These are phyloP conservation scores for Fraxinus nigra DNA, from an alignment of 305 asterid species.

Conservation along the genomic window DNA sequence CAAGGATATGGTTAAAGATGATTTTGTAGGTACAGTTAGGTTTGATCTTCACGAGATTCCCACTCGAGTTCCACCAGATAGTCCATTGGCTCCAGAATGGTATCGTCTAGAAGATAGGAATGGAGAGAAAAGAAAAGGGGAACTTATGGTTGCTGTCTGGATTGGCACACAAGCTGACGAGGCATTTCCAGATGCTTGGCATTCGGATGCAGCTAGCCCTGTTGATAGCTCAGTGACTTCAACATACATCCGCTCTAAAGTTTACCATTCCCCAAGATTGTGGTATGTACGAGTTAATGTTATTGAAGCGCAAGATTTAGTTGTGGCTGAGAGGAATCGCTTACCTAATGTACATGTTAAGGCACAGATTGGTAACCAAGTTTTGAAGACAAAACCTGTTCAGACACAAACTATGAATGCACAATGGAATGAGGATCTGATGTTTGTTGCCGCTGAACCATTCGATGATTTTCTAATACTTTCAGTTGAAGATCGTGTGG, in stretches of 20 bases:
- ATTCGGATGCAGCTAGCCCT: conserved; percentile 57
- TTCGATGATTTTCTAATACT: conserved; percentile 73
- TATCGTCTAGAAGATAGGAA: conserved; percentile 67
- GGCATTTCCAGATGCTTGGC: conserved; percentile 95
- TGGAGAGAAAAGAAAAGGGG: conserved; percentile 65
- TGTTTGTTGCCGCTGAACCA: conserved; percentile 90
- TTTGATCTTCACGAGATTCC: conserved; percentile 77
- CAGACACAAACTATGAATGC: conserved; percentile 52
- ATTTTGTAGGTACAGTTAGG: conserved; percentile 60
- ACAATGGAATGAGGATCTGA: conserved; percentile 80
- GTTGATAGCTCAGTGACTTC: conserved; percentile 46
- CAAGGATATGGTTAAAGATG: conserved; percentile 75
- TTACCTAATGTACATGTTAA: conserved; percentile 56
- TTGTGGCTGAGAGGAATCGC: conserved; percentile 49
- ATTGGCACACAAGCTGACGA: conserved; percentile 97
- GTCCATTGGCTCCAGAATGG: conserved; percentile 98
- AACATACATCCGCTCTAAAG: conserved; percentile 71
- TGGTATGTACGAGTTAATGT: conserved; percentile 86
- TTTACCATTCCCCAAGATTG: conserved; percentile 78
- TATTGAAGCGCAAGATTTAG: conserved; percentile 87
- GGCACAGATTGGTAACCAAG: conserved; percentile 70
- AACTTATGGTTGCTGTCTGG: conserved; percentile 91
- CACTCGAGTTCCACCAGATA: conserved; percentile 82
- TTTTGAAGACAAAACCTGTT: conserved; percentile 56
- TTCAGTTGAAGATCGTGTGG: conserved; percentile 66